Conservation (phyloP, 306 rosid species). For the barrel medic (Medicago truncatula) region MtrunA17r5.0-ANR NC_053042.1:1957001-1957500, state of each 20-base stretch:
- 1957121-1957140: slow-evolving; percentile 22
- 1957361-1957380: too few species aligned
- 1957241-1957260: slow-evolving; percentile 8
- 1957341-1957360: too few species aligned
- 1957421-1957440: too few species aligned
- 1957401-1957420: too few species aligned
- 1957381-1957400: too few species aligned
- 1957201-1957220: slow-evolving; percentile 13
- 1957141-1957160: neutral
- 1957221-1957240: slow-evolving; percentile 3
- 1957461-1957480: too few species aligned
- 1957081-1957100: neutral
- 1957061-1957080: slow-evolving; percentile 9
- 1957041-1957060: slow-evolving; percentile 12
- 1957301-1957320: neutral
- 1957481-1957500: too few species aligned
- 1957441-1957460: too few species aligned
- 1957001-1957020: slow-evolving; percentile 22
- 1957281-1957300: neutral
- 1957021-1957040: neutral
- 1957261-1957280: slow-evolving; percentile 14
- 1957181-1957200: neutral
- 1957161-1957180: neutral
- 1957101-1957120: slow-evolving; percentile 3
- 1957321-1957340: too few species aligned